Evolutionary conservation across 2,329 filamentous ascomycete genomes (phyloP).

Genomic region (Aureobasidium sp.): DNA sequence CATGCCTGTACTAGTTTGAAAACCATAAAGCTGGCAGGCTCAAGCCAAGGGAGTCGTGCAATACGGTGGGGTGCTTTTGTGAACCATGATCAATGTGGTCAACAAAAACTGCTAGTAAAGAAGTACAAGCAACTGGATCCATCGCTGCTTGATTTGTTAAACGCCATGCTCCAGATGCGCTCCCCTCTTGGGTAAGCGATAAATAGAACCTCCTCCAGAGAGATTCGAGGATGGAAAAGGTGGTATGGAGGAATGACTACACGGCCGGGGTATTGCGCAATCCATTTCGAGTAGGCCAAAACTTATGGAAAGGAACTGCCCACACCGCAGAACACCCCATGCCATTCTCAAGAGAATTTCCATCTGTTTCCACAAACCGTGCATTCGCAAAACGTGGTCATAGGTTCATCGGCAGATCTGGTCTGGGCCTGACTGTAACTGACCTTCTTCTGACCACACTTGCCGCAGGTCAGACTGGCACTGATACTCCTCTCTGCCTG

Average conservation of each 20-base stretch:
- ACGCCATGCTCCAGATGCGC: not conserved
- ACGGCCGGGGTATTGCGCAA: not conserved
- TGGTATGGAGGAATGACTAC: not conserved
- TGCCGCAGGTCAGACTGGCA: constrained; percentile 77
- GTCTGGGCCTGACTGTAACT: constrained; percentile 96
- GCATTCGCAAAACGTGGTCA: constrained; percentile 49
- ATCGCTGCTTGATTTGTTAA: not conserved
- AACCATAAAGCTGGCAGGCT: not conserved
- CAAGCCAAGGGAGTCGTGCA: not conserved
- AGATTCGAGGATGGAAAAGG: not conserved
- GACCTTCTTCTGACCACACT: constrained; percentile 89
- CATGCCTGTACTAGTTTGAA: not conserved
- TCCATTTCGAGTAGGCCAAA: not conserved
- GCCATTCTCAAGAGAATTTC: constrained; percentile 35
- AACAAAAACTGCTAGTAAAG: not conserved
- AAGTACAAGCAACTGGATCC: not conserved
- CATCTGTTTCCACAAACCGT: constrained; percentile 43
- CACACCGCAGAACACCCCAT: not conserved
- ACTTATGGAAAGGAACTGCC: not conserved
- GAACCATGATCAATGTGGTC: not conserved
- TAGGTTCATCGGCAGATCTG: constrained; percentile 84
- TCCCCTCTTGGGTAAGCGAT: not conserved
- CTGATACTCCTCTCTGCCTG: constrained; percentile 86
- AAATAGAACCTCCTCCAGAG: not conserved
- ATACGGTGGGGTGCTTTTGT: not conserved